phyloP scores from a whole-genome alignment of 73 alveolate species.

The Tetrahymena elliotti region DNA sequence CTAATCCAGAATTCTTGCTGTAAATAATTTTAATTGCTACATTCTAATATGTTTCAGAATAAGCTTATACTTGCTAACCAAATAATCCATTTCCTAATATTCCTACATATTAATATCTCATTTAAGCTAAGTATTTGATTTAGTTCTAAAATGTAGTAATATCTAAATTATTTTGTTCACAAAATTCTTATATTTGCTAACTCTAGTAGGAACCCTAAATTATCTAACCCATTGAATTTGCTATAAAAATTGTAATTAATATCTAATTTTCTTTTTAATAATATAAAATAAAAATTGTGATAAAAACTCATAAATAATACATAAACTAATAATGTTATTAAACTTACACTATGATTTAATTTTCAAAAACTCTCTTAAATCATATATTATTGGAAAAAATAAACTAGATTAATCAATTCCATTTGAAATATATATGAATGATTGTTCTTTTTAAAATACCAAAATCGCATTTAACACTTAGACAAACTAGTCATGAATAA shows the following conservation, averaged over 20 bases:
- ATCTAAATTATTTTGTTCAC: neutral
- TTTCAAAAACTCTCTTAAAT: no score
- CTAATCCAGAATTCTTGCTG: neutral
- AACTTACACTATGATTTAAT: no score
- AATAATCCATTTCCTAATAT: neutral
- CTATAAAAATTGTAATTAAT: neutral
- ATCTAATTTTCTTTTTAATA: neutral
- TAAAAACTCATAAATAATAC: no score
- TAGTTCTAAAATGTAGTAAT: neutral
- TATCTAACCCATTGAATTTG: neutral
- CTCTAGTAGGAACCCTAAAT: neutral
- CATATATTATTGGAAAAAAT: no score
- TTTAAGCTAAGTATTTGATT: neutral
- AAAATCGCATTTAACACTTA: no score
- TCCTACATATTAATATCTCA: neutral
- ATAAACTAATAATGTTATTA: no score
- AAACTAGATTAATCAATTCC: no score
- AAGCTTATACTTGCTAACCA: neutral
- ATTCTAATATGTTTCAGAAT: neutral
- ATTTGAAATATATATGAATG: no score
- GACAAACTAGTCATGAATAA: no score
- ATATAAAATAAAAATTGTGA: neutral
- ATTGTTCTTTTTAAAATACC: no score
- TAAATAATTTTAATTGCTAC: neutral
- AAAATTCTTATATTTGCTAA: neutral